A percentile compares a stretch with the other conserved stretches of the same genome.
Conservation (phyloP, 305 asterid species). For the Solanum hybrid region DNA sequence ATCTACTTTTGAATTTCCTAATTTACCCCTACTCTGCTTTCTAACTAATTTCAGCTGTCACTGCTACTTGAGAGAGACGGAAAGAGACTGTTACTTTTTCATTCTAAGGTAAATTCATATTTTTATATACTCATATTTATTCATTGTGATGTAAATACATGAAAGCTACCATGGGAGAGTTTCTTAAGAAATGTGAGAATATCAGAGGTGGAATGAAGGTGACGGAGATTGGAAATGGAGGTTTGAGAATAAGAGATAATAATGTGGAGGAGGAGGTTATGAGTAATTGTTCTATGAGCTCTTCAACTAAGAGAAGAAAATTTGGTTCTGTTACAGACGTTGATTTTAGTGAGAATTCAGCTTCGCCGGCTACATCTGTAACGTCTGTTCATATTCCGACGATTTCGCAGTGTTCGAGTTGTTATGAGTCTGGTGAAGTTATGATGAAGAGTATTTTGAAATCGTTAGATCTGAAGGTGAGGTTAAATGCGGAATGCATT, state of each 20-base stretch:
- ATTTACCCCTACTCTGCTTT: conserved; percentile 30
- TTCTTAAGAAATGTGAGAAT: conserved; percentile 29
- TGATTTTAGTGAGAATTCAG: conserved; percentile 26
- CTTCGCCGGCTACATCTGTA: conserved; percentile 37
- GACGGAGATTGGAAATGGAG: conserved; percentile 12
- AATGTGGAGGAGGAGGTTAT: conserved; percentile 34
- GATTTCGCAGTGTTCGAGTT: conserved; percentile 11
- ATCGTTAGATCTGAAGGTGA: conserved; percentile 64
- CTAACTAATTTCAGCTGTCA: conserved; percentile 8
- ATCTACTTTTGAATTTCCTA: conserved; percentile 8
- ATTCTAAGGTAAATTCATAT: neutral
- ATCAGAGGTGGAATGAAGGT: conserved; percentile 5
- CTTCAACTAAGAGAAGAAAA: conserved; percentile 21
- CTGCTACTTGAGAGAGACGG: neutral
- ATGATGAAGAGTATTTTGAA: conserved; percentile 14
- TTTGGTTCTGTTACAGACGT: conserved; percentile 3
- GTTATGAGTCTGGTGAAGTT: conserved; percentile 27
- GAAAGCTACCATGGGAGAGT: conserved; percentile 21
- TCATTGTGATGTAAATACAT: neutral
- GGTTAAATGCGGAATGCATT: conserved; percentile 16
- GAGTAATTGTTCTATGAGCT: conserved; percentile 10
- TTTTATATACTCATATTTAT: neutral
- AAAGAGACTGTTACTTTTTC: conserved; percentile 6
- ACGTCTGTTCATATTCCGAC: conserved; percentile 5
- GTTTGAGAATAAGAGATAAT: conserved; percentile 5